Base-by-base conservation (phyloP, 2,329 filamentous ascomycete species). In the Aspergillus floridensis region DNA sequence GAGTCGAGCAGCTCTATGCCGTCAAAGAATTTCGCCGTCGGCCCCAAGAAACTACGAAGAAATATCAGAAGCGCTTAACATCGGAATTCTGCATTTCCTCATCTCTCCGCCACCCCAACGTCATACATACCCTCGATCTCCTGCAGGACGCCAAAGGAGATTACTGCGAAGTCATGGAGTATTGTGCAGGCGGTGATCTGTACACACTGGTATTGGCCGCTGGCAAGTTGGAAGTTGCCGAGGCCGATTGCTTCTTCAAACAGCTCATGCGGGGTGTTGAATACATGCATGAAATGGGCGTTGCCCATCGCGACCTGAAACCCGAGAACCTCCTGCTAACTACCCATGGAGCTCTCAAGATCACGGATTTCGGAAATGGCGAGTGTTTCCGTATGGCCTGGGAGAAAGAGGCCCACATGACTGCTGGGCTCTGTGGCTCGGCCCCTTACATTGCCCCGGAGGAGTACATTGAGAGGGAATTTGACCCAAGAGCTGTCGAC, bases 361-460 rank as follows among this genome's bases (percentile, higher is more conserved):
- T 99, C 65, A 98, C 95, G 29, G 95, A 99, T 75, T 99, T 99
- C 69, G 95, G 95, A 63, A 99, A 99, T 69, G 95, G 95, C 70
- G 95, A 99, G 77, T 99, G 95, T 77, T 99, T 99, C 84, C 89
- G 95, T 58, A 98, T 98, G 93, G 95, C 95, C 2, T 99, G 95
- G 95, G 95, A 99, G 77, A 95, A 92, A 56, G 93, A 98, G 75
- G 90, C 95, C 21, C 95, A 98, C 77, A 97, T 98, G 93, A 96
- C 96, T 3, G 93, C 92, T 46, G 95, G 95, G 48, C 86, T 99
- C 12, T 99, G 95, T 75, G 95, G 95, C 46, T 97, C 93, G 14
- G 95, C 93, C 22, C 95, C 95, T 0, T 99, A 99, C 73, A 99
- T 99, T 67, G 91, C 95, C 1, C 95, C 95, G 0, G 95, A 99